Base-by-base conservation (phyloP, 2,329 filamentous ascomycete species). In the Boeremia exigua region DNA sequence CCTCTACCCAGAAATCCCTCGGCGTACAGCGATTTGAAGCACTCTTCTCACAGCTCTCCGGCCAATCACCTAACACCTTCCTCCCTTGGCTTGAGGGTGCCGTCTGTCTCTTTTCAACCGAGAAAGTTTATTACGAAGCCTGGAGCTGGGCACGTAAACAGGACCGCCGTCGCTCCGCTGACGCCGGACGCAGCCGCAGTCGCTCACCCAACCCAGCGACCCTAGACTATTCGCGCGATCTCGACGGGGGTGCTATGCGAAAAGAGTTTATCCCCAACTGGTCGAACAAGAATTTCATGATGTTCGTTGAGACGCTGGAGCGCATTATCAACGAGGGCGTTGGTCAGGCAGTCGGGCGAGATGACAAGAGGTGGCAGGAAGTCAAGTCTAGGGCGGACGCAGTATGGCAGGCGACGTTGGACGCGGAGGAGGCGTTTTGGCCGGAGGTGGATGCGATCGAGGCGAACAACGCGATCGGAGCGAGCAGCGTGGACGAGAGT, bases 221-320 rank as follows among this genome's bases (percentile, higher is more conserved):
- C 1, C 14, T 17, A 11, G 36, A 34, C 3, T 64, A 59, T 43
- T 52, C 61, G n/a, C 66, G 71, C n/a, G 87, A 89, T 66, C 77
- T 77, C 0, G 88, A 90, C 68, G 86, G 86, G 0, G 87, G 88
- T 0, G 87, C 86, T 5, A 72, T 90, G 71, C 78, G 87, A 53
- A 79, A 78, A 45, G 82, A 84, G 66, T 88, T 90, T 59, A 89
- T 90, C 54, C 83, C 83, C 0, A 90, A 90, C 65, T 90, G 87
- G 88, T 86, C 84, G 39, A 85, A 83, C 59, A 61, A 70, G 2
- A 84, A 86, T 64, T 90, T 90, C 68, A 77, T 78, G 33, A 74
- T 63, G 46, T 88, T 89, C 75, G 86, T 89, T 12, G 75, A 81
- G 48, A 73, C 77, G 44, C 77, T 88, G 51, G 83, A 80, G 25